Percentiles rank a stretch among this genome's conserved stretches.
These are phyloP conservation scores for Monotropa hypopitys DNA, from an alignment of 179 eudicot genomes.

Conservation along the genomic window DNA sequence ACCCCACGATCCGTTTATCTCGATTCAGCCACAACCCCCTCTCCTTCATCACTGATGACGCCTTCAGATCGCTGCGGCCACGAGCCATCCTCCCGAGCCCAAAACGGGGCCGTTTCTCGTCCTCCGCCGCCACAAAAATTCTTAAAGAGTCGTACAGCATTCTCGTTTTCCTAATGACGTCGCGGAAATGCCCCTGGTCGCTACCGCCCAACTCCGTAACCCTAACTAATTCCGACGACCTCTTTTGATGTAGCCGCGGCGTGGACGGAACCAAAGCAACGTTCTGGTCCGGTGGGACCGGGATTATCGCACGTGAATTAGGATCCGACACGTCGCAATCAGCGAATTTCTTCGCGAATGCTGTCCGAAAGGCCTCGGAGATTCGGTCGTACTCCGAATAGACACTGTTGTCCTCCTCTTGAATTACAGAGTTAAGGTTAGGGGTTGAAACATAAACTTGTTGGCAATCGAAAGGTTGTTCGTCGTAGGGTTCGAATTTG, in stretches of 20 bases:
- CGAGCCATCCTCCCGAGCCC: constrained; percentile 17
- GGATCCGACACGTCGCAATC: constrained; percentile 23
- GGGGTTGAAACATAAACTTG: constrained; percentile 18
- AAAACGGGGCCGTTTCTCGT: constrained; percentile 15
- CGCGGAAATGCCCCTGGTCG: constrained; percentile 49
- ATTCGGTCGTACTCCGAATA: constrained; percentile 45
- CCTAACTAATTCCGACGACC: constrained; percentile 59
- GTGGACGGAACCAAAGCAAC: constrained; percentile 10
- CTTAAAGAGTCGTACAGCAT: constrained; percentile 61
- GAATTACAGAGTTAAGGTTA: constrained; percentile 1
- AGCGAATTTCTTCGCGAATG: constrained; percentile 19
- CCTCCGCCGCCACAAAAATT: constrained; percentile 30
- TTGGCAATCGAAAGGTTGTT: neutral
- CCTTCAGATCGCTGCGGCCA: constrained; percentile 43
- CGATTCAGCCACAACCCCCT: constrained; percentile 67
- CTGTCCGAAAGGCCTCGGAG: constrained; percentile 40
- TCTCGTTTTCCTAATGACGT: constrained; percentile 44
- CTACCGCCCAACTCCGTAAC: constrained; percentile 39
- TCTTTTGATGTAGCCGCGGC: neutral
- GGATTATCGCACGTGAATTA: constrained; percentile 39
- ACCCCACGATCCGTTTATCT: constrained; percentile 73
- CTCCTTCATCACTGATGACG: constrained; percentile 44
- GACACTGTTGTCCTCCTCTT: constrained; percentile 21
- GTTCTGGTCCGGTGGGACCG: constrained; percentile 20
- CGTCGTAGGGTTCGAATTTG: constrained; percentile 45